Percentiles rank a stretch among this genome's conserved stretches.
Conservation (phyloP, 768 basidiomycete genomes). For the Sistotremastrum niveocremeum region DNA sequence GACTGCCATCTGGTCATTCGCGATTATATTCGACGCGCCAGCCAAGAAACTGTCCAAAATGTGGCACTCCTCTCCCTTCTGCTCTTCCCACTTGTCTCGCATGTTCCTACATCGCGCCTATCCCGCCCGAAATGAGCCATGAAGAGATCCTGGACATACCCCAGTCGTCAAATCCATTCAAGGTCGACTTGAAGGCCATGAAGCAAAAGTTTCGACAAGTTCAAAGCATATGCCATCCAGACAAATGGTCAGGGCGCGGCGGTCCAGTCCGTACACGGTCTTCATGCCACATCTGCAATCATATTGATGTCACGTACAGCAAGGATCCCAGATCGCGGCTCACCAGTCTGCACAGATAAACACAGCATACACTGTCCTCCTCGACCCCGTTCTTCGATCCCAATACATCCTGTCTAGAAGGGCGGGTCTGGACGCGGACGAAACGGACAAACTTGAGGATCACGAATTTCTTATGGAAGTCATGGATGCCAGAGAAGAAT, state of each 20-base stretch:
- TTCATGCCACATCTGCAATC: constrained; percentile 5
- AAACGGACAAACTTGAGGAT: constrained; percentile 63
- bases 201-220: constrained; percentile 54
- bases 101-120: constrained; percentile 53
- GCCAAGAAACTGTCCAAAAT: constrained; percentile 40
- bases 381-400: constrained; percentile 59
- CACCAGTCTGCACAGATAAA: constrained; percentile 66
- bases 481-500: constrained; percentile 63
- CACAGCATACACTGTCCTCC: constrained; percentile 64
- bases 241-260: constrained; percentile 63
- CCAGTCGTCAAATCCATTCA: constrained; percentile 53
- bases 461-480: constrained; percentile 58
- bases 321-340: constrained; percentile 45
- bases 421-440: constrained; percentile 44
- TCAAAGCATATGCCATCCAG: constrained; percentile 75
- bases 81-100: constrained; percentile 58
- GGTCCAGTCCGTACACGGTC: constrained; percentile 23
- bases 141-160: constrained; percentile 59
- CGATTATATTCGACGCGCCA: not conserved
- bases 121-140: constrained; percentile 42
- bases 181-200: constrained; percentile 45
- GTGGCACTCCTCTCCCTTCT: constrained; percentile 44
- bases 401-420: constrained; percentile 60
- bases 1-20: too few relatives aligned
- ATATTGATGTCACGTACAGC: constrained; percentile 18